Evolutionary conservation across 331 rosid genomes (phyloP), one percentile per base, ranked within the genome.

Genomic region (Malus hybrid): DNA sequence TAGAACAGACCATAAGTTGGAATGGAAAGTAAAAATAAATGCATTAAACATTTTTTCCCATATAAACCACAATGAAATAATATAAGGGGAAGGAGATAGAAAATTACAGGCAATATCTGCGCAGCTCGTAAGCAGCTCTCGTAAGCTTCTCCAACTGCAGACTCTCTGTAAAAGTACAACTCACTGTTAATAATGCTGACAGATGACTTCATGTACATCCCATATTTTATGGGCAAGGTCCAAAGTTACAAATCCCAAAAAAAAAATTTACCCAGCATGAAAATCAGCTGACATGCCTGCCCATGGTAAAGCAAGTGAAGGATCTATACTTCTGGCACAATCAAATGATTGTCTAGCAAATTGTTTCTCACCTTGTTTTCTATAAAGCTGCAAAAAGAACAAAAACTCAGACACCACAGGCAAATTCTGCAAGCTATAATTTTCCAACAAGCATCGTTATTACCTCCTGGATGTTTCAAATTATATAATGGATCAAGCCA

Each of bases 241-340:
- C 6, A 18, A 0, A 14, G 69, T 71, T 44, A 74, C n/a, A 69
- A 11, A 28, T 11, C 61, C 44, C 70, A 44, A 69, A 31, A 66
- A 77, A 31, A 13, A 64, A 56, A 82, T 73, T 82, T 20, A 93
- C 98, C 96, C 78, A 27, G 76, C 33, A 63, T 84, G 76, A 78
- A 80, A 87, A 81, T 87, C 93, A 14, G 93, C 96, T 46, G 98
- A 83, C 97, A 93, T 93, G 91, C 98, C 91, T 57, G 98, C 98
- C 98, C 98, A 93, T 24, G 98, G 96, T 84, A 91, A 78, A 71
- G 97, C 89, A 67, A 93, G 97, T 24, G 90, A 87, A 69, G 98
- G 98, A 81, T 93, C 96, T 69, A 91, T 91, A 79, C 97, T 93
- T 80, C 98, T 90, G 63, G 97, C 88, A 78, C 89, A 90, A 83